phyloP scores from a whole-genome alignment of 2,329 filamentous ascomycete species.

The Monosporascus sp. region DNA sequence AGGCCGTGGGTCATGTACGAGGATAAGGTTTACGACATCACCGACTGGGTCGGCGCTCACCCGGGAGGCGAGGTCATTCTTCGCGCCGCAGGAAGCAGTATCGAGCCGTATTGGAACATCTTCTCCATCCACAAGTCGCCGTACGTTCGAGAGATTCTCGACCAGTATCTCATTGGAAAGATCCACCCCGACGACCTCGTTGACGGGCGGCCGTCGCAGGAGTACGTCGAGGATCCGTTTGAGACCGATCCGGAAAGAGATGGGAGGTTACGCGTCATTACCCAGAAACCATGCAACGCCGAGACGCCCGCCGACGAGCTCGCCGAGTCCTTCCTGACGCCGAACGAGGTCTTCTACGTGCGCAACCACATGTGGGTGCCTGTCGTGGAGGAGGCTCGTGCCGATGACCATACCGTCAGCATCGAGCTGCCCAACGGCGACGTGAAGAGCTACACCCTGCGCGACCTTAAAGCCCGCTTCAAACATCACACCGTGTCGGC shows the following conservation, averaged over 20 bases:
- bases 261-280: conserved; percentile 33
- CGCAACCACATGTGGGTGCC: conserved; percentile 46
- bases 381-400: conserved; percentile 25
- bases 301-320: conserved; percentile 39
- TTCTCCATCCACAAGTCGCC: conserved; percentile 63
- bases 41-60: conserved; percentile 60
- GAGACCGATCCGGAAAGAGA: conserved; percentile 37
- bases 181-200: conserved; percentile 54
- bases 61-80: conserved; percentile 65
- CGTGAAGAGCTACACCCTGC: conserved; percentile 33
- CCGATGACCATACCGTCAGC: conserved; percentile 31
- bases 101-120: conserved; percentile 66
- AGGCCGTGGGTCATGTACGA: conserved; percentile 60
- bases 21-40: conserved; percentile 65
- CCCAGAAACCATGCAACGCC: conserved; percentile 43
- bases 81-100: conserved; percentile 56
- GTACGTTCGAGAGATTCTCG: conserved; percentile 59
- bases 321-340: conserved; percentile 37
- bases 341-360: conserved; percentile 39
- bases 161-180: conserved; percentile 59
- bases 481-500: conserved; percentile 36
- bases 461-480: conserved; percentile 40
- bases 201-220: conserved; percentile 48
- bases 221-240: conserved; percentile 55
- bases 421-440: conserved; percentile 39